Conservation (phyloP, 352 stramenopile genomes). For the Phytophthora kernoviae region DNA sequence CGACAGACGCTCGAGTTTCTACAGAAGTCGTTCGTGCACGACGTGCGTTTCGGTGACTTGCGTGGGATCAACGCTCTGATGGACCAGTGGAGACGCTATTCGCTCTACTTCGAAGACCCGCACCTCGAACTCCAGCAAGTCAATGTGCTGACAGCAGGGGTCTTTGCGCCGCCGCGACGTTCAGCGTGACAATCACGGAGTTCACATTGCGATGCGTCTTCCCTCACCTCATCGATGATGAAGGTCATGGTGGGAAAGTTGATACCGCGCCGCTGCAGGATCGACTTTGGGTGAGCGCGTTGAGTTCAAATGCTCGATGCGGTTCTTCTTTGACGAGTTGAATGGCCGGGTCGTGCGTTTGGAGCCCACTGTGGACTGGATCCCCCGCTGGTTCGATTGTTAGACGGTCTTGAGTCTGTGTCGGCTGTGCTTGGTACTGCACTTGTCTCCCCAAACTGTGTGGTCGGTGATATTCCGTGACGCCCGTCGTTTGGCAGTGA, state of each 20-base stretch:
- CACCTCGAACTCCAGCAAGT: neutral
- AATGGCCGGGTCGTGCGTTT: constrained; percentile 10
- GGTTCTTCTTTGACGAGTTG: constrained; percentile 9
- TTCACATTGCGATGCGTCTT: neutral
- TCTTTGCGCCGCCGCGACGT: neutral
- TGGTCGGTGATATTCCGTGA: neutral
- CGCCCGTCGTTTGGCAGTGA: neutral
- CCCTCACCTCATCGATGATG: neutral
- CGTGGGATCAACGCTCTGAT: neutral
- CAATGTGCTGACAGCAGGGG: neutral
- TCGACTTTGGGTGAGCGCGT: constrained; percentile 11
- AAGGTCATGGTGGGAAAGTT: neutral
- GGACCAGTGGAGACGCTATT: neutral
- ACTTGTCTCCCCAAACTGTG: constrained; percentile 1
- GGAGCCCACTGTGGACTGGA: constrained; percentile 5
- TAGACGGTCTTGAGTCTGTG: neutral
- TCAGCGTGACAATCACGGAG: neutral
- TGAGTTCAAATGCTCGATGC: constrained; percentile 8
- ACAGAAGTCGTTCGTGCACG: neutral
- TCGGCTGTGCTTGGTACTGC: constrained; percentile 1
- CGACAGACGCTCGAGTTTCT: neutral
- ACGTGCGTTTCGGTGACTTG: neutral
- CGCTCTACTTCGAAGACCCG: neutral
- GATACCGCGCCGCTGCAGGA: constrained; percentile 3
- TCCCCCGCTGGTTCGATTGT: constrained; percentile 7